Evolutionary conservation across 208 protist genomes (phyloP).

Genomic region (Leishmania guyanensis): DNA sequence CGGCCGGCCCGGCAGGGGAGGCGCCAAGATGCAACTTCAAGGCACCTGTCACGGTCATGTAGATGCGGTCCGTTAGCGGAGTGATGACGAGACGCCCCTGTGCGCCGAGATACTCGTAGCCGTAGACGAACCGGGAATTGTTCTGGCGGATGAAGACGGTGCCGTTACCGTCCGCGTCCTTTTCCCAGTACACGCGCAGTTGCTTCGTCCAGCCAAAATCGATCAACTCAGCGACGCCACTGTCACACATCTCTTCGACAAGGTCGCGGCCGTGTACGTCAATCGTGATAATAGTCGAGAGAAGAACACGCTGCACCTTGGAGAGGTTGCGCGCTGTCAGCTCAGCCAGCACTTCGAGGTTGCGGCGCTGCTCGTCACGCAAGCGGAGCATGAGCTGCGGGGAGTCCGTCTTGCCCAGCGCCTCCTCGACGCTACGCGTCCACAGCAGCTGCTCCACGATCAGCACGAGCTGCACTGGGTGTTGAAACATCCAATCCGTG

Average conservation of each 20-base stretch:
- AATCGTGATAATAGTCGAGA: conserved; percentile 97
- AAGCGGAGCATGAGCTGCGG: conserved; percentile 76
- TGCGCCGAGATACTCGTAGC: conserved; percentile 98
- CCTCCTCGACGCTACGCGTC: conserved; percentile 93
- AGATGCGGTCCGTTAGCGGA: conserved; percentile 97
- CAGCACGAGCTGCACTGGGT: conserved; percentile 94
- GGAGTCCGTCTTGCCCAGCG: conserved; percentile 76
- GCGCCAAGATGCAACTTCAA: conserved; percentile 96
- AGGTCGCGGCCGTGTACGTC: conserved; percentile 98
- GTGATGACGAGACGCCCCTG: conserved; percentile 97
- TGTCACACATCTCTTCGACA: conserved; percentile 93
- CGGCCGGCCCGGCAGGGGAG: conserved; percentile 94
- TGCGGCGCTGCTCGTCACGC: conserved; percentile 71
- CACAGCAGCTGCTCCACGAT: conserved; percentile 95
- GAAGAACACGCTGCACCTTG: conserved; percentile 90
- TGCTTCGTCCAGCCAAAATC: conserved; percentile 98
- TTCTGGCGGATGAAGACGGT: conserved; percentile 96
- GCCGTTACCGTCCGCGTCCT: conserved; percentile 87
- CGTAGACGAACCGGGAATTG: conserved; percentile 96
- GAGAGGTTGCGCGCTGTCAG: conserved; percentile 91
- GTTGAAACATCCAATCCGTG: conserved; percentile 91
- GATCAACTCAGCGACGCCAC: conserved; percentile 67
- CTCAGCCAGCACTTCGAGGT: conserved; percentile 90
- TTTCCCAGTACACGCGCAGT: conserved; percentile 97
- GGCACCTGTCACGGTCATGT: conserved; percentile 98